Evolutionary conservation across 306 rosid genomes (phyloP).

Genomic region (Cucurbita moschata): DNA sequence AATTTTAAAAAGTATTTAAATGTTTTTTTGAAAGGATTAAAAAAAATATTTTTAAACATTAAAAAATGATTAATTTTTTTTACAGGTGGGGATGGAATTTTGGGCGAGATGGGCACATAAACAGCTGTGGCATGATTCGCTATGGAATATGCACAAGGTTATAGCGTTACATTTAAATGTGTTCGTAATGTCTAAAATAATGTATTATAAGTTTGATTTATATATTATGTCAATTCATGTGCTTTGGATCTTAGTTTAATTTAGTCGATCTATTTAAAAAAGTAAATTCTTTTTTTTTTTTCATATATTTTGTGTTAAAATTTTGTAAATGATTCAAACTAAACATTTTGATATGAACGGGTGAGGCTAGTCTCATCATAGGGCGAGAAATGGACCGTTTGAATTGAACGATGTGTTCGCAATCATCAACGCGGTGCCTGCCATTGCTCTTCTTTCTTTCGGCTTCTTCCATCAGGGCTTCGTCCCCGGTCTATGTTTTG

Average conservation of each 20-base stretch:
- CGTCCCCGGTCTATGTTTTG: slow-evolving; percentile 68
- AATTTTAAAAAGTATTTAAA: too few relatives aligned
- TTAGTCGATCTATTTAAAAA: too few relatives aligned
- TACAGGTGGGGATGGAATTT: slow-evolving; percentile 40
- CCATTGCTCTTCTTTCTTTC: slow-evolving; percentile 56
- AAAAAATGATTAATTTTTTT: not conserved
- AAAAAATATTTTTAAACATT: too few relatives aligned
- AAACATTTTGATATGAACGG: too few relatives aligned
- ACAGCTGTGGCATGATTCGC: slow-evolving; percentile 38
- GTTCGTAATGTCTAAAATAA: too few relatives aligned
- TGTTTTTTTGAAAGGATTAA: too few relatives aligned
- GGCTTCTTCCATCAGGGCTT: slow-evolving; percentile 56
- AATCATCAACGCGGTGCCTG: slow-evolving; percentile 57
- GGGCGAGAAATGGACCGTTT: slow-evolving; percentile 61
- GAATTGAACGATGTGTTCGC: slow-evolving; percentile 81
- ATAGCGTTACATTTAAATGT: not conserved
- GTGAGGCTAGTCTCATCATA: slow-evolving; percentile 54
- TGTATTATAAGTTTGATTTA: too few relatives aligned
- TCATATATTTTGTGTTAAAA: too few relatives aligned
- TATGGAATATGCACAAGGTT: slow-evolving; percentile 43
- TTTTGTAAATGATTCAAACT: too few relatives aligned
- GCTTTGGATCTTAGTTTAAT: too few relatives aligned
- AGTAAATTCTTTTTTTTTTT: too few relatives aligned
- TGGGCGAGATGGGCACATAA: slow-evolving; percentile 54
- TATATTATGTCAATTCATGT: too few relatives aligned